These are phyloP conservation scores for Penicillium arizonense DNA, from an alignment of 495 filamentous ascomycete genomes.

Conservation along the genomic window DNA sequence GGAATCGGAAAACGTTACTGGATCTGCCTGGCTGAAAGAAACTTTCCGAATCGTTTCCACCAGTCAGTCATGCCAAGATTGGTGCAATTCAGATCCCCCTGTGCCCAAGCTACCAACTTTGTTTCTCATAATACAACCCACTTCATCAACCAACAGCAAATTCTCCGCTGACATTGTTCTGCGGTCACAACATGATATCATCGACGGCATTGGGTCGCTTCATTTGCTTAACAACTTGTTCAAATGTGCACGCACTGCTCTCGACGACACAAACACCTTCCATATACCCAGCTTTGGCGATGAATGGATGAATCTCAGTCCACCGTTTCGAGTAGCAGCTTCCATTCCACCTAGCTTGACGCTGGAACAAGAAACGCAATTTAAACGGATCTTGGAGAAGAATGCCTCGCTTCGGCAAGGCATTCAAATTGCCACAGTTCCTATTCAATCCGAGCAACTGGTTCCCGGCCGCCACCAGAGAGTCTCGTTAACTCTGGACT, in stretches of 20 bases:
- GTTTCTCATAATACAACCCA: conserved; percentile 28
- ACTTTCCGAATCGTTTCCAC: conserved; percentile 34
- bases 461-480: conserved; percentile 24
- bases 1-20: not conserved
- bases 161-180: conserved; percentile 37
- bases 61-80: conserved; percentile 29
- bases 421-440: conserved; percentile 20
- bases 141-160: not conserved
- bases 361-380: conserved; percentile 5
- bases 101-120: conserved; percentile 34
- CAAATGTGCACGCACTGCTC: conserved; percentile 8
- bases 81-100: conserved; percentile 42
- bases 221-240: conserved; percentile 30
- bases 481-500: conserved; percentile 11
- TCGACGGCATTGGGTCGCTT: conserved; percentile 49
- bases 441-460: not conserved
- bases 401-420: conserved; percentile 13
- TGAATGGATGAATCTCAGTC: conserved; percentile 25
- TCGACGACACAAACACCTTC: conserved; percentile 6
- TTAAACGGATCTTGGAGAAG: conserved; percentile 5
- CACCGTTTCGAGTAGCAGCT: conserved; percentile 22
- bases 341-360: conserved; percentile 10
- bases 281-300: conserved; percentile 13
- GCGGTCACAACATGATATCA: conserved; percentile 44
- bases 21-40: conserved; percentile 31